Conservation (phyloP, 208 protist species). For the Crithidia acanthocephali region DNA sequence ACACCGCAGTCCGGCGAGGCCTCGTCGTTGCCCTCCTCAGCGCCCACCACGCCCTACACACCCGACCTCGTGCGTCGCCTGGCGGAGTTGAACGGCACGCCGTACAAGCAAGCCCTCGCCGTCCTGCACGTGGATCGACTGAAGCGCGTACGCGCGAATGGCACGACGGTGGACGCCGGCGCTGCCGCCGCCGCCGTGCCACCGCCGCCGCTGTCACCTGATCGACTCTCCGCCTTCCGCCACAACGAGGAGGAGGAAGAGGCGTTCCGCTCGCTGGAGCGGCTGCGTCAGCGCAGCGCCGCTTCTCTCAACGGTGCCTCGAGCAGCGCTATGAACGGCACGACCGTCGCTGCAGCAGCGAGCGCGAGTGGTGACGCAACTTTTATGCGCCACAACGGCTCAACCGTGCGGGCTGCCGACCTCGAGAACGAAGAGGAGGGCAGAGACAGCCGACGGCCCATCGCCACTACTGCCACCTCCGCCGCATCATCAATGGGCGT, state of each 20-base stretch:
- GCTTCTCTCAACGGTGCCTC: background rate
- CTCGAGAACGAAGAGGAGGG: slow-evolving; percentile 10
- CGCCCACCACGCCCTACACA: slow-evolving; percentile 24
- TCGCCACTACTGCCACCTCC: too few relatives aligned
- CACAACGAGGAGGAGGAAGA: slow-evolving; percentile 23
- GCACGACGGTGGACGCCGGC: background rate
- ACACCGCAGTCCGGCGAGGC: background rate
- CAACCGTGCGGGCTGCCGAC: background rate
- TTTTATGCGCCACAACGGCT: background rate
- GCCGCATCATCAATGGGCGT: too few relatives aligned
- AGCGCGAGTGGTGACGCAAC: too few relatives aligned
- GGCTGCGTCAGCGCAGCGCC: background rate
- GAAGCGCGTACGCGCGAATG: slow-evolving; percentile 11
- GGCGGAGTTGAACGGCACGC: slow-evolving; percentile 23
- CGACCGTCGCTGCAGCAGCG: too few relatives aligned
- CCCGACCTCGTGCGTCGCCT: slow-evolving; percentile 26
- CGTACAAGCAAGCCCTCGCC: slow-evolving; percentile 1
- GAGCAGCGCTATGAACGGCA: too few relatives aligned
- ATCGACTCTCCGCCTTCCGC: background rate
- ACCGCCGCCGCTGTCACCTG: background rate
- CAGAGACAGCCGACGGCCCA: too few relatives aligned
- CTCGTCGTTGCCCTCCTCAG: slow-evolving; percentile 5
- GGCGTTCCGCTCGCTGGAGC: background rate
- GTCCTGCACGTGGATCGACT: slow-evolving; percentile 16
- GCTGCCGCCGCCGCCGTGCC: background rate